Base-by-base conservation (phyloP, 108 stramenopile genomes). In the Fistulifera solaris region DNA sequence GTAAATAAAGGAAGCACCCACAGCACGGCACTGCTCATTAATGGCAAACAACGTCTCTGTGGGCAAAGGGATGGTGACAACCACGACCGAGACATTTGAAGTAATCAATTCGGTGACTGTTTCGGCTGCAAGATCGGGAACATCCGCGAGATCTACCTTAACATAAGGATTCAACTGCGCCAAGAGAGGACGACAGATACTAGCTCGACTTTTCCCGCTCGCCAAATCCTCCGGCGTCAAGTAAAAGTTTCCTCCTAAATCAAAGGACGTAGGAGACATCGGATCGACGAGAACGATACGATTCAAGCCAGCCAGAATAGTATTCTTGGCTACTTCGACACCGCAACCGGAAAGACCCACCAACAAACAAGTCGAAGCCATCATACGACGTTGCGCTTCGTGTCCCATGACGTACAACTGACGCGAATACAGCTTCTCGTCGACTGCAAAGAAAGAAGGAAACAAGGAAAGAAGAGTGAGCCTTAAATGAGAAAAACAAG, bases 361-460 rank as follows among this genome's bases (percentile, higher is more conserved):
- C 50, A 99, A 38, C 45, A 98, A 68, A 27, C 94, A 96, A 12
- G 77, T 67, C 38, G 85, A 80, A n/a, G 82, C 72, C 75, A 94
- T 91, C 96, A 99, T 93, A 25, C 91, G 85, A 35, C 83, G 77
- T 68, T 98, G 96, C 24, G 97, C 98, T 71, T 96, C 97, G 69
- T 95, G 94, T 40, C 98, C 98, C 93, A 97, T 95, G n/a, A 98
- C 97, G 63, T 98, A 98, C 22, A 99, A 93, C 75, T 99, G 98
- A 17, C 98, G 93, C 44, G 94, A 95, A 67, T 98, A 98, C 55
- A 96, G 69, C 57, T 90, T 90, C 63, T 98, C 97, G 66, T 98
- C 97, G 49, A 98, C 91, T 80, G 26, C 6, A 8, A 6, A 27
- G 15, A 51, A 8, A 24, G 3, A 51, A 22, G 12, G 22, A 5